Evolutionary conservation across 2,329 filamentous ascomycete species (phyloP).

Genomic region (Ampelomyces quisqualis): DNA sequence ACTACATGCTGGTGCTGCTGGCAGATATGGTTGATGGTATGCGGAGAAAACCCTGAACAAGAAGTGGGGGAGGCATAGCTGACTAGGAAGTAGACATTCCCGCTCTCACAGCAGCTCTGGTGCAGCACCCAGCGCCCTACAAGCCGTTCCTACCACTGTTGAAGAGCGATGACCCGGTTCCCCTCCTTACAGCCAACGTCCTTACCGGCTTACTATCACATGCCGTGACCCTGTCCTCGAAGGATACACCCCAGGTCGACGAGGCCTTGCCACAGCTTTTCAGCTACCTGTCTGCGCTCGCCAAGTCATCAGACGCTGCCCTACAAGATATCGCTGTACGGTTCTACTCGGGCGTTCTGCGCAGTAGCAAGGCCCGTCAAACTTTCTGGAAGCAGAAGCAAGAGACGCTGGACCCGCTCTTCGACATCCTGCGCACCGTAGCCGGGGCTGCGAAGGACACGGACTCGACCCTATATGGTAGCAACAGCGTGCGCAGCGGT

Average conservation of each 20-base stretch:
- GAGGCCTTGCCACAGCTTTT: slow-evolving; percentile 80
- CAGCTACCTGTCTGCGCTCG: slow-evolving; percentile 79
- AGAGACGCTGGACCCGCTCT: slow-evolving; percentile 78
- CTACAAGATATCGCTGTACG: slow-evolving; percentile 95
- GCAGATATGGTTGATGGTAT: slow-evolving; percentile 84
- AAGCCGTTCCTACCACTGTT: slow-evolving; percentile 82
- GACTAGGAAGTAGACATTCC: slow-evolving; percentile 65
- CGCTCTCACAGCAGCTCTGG: slow-evolving; percentile 71
- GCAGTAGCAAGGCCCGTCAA: slow-evolving; percentile 70
- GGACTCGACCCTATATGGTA: slow-evolving; percentile 59
- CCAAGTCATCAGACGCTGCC: slow-evolving; percentile 82
- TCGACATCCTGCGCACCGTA: slow-evolving; percentile 75
- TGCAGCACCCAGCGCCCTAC: slow-evolving; percentile 68
- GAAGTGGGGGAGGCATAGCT: neutral
- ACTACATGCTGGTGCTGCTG: slow-evolving; percentile 89
- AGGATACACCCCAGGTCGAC: slow-evolving; percentile 62
- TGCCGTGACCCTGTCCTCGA: slow-evolving; percentile 62
- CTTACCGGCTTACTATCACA: slow-evolving; percentile 75
- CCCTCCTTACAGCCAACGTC: slow-evolving; percentile 84
- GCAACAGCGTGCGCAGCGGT: slow-evolving; percentile 60
- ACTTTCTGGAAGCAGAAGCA: slow-evolving; percentile 90
- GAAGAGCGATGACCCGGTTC: slow-evolving; percentile 81
- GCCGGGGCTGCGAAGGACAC: slow-evolving; percentile 72
- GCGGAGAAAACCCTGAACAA: slow-evolving; percentile 6
- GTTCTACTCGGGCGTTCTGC: slow-evolving; percentile 81